Base-by-base conservation (phyloP, 139 green algal species). In the Chlorella sp. region DNA sequence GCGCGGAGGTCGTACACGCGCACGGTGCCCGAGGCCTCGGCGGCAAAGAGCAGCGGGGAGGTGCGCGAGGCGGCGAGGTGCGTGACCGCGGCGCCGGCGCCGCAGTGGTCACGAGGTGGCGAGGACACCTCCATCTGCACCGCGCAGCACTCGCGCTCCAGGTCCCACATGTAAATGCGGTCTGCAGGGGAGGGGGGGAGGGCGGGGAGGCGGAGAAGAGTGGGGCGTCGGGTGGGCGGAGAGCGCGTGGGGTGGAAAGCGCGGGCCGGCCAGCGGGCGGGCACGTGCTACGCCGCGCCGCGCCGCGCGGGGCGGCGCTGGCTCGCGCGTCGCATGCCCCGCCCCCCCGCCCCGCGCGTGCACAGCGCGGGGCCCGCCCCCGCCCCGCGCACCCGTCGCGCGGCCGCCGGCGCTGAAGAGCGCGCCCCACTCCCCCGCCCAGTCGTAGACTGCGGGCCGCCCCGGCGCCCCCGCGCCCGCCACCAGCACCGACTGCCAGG, bases 1-100 rank as follows among this genome's bases (percentile, higher is more conserved):
- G 78, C 73, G 35, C 92, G 82, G 53, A 95, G 67, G 83, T 96
- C 92, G 53, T 90, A 95, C 58, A 96, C 65, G 31, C 83, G 82
- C 59, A 96, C 73, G 8, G 66, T 73, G 41, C 84, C 88, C 42
- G 88, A 80, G 1, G 53, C 60, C 73, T 88, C 89, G 17, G 82
- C 80, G 0, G 82, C 77, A 17, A 88, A 67, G 43, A 94, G 59
- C 69, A 92, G 71, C 31, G 82, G 82, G 76, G 89, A 80, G 50
- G 62, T 67, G 62, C 73, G 73, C 11, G 77, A 84, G n/a, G 66
- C 46, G 33, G 67, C 64, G 5, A 88, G 73, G 48, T 79, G 55
- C 55, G 82, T 74, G 8, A 84, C 38, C 42, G 36, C 25, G 3
- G 35, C 6, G 77, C n/a, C 11, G 7, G 23, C 60, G 45, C 48